These are phyloP conservation scores for Solanum pinnatisectum DNA, from an alignment of 257 asterid species.

Conservation along the genomic window DNA sequence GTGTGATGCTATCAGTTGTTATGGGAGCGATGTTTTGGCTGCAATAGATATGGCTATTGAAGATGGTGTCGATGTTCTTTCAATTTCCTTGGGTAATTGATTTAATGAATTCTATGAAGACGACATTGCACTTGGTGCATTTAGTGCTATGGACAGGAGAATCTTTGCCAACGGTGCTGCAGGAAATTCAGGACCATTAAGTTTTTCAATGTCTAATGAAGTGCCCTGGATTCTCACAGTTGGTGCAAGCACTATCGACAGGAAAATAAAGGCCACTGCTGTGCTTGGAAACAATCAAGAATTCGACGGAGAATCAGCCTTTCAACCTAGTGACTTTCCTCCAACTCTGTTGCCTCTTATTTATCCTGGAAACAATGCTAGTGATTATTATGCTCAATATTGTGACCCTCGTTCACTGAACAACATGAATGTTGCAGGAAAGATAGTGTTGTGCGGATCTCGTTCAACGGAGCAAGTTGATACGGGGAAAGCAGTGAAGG, in stretches of 20 bases:
- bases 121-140: not conserved
- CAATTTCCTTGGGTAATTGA: rapidly evolving
- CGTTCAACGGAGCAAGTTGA: no score
- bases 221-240: not conserved
- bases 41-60: not conserved
- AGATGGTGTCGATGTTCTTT: not conserved
- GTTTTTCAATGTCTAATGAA: rapidly evolving
- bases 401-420: not conserved
- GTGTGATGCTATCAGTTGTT: rapidly evolving
- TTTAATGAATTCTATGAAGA: rapidly evolving
- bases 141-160: not conserved
- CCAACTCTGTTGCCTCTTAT: not conserved
- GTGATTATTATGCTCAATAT: not conserved
- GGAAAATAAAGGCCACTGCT: not conserved
- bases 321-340: not conserved
- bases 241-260: not conserved
- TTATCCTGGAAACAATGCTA: not conserved
- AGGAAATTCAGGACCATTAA: not conserved
- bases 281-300: not conserved
- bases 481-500: no score
- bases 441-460: not conserved
- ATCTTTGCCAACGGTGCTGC: not conserved
- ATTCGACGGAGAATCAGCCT: not conserved
- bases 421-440: not conserved
- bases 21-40: rapidly evolving